A percentile compares a stretch with the other conserved stretches of the same genome.
Evolutionary conservation across 2,329 filamentous ascomycete species (phyloP).

Genomic region (Ceratocystis smalleyi): DNA sequence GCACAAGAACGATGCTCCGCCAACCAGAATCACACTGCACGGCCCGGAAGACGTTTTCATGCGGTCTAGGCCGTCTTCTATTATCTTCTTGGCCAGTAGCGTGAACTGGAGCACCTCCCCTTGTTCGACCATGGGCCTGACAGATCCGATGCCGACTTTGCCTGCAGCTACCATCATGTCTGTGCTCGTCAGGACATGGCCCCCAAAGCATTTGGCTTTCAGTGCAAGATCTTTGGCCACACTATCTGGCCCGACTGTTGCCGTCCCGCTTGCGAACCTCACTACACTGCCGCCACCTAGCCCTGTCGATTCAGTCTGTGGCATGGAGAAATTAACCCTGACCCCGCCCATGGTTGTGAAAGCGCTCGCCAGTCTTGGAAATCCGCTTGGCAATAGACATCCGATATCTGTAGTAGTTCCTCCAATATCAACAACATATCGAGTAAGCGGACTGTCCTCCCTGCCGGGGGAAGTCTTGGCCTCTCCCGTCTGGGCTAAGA

Average conservation of each 20-base stretch:
- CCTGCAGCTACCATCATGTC: conserved; percentile 19
- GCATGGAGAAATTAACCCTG: conserved; percentile 21
- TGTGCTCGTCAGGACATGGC: conserved; percentile 19
- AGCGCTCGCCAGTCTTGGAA: conserved; percentile 19
- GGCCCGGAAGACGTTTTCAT: conserved; percentile 19
- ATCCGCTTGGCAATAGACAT: conserved; percentile 19
- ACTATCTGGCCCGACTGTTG: conserved; percentile 22
- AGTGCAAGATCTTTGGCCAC: conserved; percentile 20
- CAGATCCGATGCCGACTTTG: conserved; percentile 21
- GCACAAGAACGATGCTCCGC: conserved; percentile 20
- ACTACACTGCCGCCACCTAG: conserved; percentile 20
- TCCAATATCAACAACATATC: conserved; percentile 21
- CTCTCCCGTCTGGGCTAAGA: conserved; percentile 15
- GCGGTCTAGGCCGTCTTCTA: conserved; percentile 19
- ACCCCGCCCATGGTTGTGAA: conserved; percentile 20
- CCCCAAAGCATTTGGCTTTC: conserved; percentile 20
- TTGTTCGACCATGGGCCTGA: conserved; percentile 13
- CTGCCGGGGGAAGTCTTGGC: background rate
- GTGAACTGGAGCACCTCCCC: conserved; percentile 18
- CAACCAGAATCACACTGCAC: conserved; percentile 19
- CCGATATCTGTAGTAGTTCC: conserved; percentile 20
- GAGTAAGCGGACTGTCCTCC: conserved; percentile 6
- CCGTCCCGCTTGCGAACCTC: conserved; percentile 8
- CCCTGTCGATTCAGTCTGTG: conserved; percentile 20
- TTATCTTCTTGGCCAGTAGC: conserved; percentile 16